Base-by-base conservation (phyloP, 1,139 yeast species). In the Candida sanyaensis region DNA sequence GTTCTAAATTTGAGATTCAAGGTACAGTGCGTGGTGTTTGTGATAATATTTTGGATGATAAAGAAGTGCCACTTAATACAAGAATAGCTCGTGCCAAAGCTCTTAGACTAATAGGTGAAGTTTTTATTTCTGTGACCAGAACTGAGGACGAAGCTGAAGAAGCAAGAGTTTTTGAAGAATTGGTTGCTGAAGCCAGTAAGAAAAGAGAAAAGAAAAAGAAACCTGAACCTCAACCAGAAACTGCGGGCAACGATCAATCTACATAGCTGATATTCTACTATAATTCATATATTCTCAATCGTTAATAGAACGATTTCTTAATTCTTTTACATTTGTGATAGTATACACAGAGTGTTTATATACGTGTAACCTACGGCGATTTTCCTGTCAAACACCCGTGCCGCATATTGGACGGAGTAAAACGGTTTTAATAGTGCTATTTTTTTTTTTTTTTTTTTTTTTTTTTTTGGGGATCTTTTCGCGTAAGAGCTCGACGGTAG, bases 111-210 rank as follows among this genome's bases (percentile, higher is more conserved):
- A 73, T 92, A 46, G 99, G 97, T 2, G 78, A 78, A 11, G 86
- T 90, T 2, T 92, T 92, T 67, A 71, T 77, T 47, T 67, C 74
- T 27, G 80, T 86, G 1, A 73, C 83, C 50, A 78, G 97, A 62
- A 84, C 96, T 1, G 84, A 84, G 54, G 88, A 81, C 55, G 98
- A 92, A 66, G 92, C 86, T 48, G 96, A 89, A 66, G 98, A 92
- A 63, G 96, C 95, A 2, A 81, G 92, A 55, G 78, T 91, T 23
- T 92, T 92, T 65, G 99, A 92, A 67, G 92, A 89, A 59, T 75
- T 92, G 53, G 96, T 92, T 45, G 95, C 97, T 1, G 96, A 91
- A 59, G 96, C 97, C 3, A 84, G 91, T 26, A 82, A 88, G 68
- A 89, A 87, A 73, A 85, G 90, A 66, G 73, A 80, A 55, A 79